Conservation (phyloP, 768 basidiomycete genomes). For the Stropharia rugosoannulata region DNA sequence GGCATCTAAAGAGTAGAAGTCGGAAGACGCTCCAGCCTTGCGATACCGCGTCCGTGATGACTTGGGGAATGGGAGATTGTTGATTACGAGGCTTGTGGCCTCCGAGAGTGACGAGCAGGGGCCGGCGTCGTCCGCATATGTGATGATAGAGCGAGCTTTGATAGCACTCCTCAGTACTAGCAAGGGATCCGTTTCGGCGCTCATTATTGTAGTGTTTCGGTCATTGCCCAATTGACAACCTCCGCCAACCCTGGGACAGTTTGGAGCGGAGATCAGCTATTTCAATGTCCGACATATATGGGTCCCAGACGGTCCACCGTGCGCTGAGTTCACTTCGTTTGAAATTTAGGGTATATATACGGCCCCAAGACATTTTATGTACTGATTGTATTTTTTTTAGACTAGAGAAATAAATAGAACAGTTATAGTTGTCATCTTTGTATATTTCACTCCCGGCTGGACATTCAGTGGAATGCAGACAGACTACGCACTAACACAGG, state of each 20-base stretch:
- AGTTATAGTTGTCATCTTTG: no score
- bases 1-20: constrained; percentile 79
- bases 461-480: no score
- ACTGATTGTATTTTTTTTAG: no score
- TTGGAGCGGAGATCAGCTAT: neutral
- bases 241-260: neutral
- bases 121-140: constrained; percentile 42
- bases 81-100: constrained; percentile 69
- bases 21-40: constrained; percentile 55
- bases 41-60: constrained; percentile 75
- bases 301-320: no score
- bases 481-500: no score
- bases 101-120: constrained; percentile 46
- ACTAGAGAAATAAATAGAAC: no score
- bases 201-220: constrained; percentile 20
- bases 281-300: neutral
- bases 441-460: no score
- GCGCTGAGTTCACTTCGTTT: no score
- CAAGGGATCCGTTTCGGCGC: constrained; percentile 46
- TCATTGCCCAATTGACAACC: neutral
- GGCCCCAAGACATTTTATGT: no score
- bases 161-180: constrained; percentile 63
- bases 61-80: constrained; percentile 61
- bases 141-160: constrained; percentile 48
- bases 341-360: no score